Evolutionary conservation across 495 filamentous ascomycete genomes (phyloP).

Genomic region (Rhypophila decipiens): DNA sequence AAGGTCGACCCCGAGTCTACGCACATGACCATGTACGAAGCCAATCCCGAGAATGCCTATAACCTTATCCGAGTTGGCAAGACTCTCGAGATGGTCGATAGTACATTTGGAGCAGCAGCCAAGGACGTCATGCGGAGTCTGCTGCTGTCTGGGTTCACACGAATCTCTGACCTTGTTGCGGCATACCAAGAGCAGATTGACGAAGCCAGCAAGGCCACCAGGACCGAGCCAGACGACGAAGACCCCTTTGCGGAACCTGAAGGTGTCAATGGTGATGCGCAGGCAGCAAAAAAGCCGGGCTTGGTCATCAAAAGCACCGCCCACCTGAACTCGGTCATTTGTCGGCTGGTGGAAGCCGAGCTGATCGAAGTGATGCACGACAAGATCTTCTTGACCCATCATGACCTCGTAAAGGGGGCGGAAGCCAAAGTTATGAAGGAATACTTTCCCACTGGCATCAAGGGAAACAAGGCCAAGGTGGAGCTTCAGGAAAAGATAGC

Average conservation of each 20-base stretch:
- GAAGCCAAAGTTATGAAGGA: slow-evolving; percentile 38
- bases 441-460: slow-evolving; percentile 30
- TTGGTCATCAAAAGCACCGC: slow-evolving; percentile 22
- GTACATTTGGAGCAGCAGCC: slow-evolving; percentile 61
- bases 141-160: slow-evolving; percentile 68
- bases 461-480: slow-evolving; percentile 50
- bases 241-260: slow-evolving; percentile 13
- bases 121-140: slow-evolving; percentile 67
- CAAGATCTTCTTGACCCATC: slow-evolving; percentile 31
- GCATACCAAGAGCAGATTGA: slow-evolving; percentile 30
- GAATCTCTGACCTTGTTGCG: slow-evolving; percentile 61
- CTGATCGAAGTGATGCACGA: slow-evolving; percentile 35
- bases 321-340: slow-evolving; percentile 33
- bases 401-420: slow-evolving; percentile 29
- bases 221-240: slow-evolving; percentile 11
- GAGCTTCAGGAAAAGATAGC: slow-evolving; percentile 49
- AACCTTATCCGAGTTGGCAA: slow-evolving; percentile 72
- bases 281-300: slow-evolving; percentile 12
- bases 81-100: slow-evolving; percentile 68
- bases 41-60: slow-evolving; percentile 68
- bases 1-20: slow-evolving; percentile 56
- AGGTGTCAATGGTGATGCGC: slow-evolving; percentile 18
- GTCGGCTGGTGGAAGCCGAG: slow-evolving; percentile 38
- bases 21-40: slow-evolving; percentile 72
- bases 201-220: slow-evolving; percentile 16